Evolutionary conservation across 352 stramenopile genomes (phyloP).

Genomic region (Globisporangium parvum): DNA sequence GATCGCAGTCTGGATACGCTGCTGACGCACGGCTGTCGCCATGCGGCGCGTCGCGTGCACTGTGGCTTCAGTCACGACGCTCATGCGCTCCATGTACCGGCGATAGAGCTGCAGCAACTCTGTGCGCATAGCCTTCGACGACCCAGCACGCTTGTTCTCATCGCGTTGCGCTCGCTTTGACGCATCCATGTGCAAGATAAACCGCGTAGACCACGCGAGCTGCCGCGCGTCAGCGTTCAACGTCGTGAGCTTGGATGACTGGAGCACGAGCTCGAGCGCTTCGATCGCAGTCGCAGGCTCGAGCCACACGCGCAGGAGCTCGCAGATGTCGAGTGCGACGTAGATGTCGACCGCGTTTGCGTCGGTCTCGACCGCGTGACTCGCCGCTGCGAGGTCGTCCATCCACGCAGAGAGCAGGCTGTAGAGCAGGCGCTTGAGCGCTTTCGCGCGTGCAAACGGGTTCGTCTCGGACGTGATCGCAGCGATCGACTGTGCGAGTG

Average conservation of each 20-base stretch:
- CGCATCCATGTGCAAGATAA: conserved; percentile 34
- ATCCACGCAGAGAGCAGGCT: conserved; percentile 34
- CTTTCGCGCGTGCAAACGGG: conserved; percentile 24
- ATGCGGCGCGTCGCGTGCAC: conserved; percentile 22
- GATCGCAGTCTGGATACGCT: conserved; percentile 28
- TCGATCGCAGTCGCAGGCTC: conserved; percentile 30
- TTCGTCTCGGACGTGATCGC: conserved; percentile 23
- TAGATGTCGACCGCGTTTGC: conserved; percentile 21
- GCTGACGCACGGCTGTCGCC: conserved; percentile 11
- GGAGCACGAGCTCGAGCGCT: conserved; percentile 29
- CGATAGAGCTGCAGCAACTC: conserved; percentile 29
- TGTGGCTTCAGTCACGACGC: conserved; percentile 24
- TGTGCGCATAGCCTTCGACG: conserved; percentile 8
- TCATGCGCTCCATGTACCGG: conserved; percentile 39
- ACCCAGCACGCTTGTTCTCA: neutral
- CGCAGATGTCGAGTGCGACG: conserved; percentile 35
- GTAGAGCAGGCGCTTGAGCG: conserved; percentile 27
- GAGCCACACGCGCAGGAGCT: conserved; percentile 36
- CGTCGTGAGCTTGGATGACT: conserved; percentile 22
- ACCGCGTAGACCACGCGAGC: conserved; percentile 38
- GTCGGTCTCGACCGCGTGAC: neutral
- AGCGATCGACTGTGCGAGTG: conserved; percentile 20
- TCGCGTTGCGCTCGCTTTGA: conserved; percentile 11
- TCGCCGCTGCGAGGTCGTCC: conserved; percentile 19
- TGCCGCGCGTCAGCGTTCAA: conserved; percentile 29